Conservation (phyloP, 768 basidiomycete genomes). For the Suillus ampliporus region DNA sequence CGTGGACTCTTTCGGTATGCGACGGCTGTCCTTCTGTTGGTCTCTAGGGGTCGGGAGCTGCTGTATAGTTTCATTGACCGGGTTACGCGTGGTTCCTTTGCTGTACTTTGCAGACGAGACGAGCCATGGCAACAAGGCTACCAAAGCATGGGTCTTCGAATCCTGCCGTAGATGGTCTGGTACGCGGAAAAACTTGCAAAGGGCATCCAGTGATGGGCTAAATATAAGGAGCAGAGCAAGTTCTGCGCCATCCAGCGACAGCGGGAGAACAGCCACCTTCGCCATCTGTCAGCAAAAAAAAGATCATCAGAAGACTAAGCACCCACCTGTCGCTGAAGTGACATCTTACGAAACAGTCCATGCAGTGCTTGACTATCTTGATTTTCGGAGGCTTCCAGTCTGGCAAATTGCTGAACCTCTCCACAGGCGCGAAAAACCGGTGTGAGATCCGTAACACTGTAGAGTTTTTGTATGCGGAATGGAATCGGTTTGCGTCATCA, state of each 20-base stretch:
- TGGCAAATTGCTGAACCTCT: constrained; percentile 57
- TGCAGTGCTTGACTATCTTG: constrained; percentile 47
- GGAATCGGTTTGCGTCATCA: constrained; percentile 46
- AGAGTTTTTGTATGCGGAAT: constrained; percentile 53
- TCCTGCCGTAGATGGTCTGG: constrained; percentile 34
- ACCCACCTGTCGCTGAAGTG: constrained; percentile 52
- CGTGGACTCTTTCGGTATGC: constrained; percentile 15
- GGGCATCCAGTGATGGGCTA: constrained; percentile 40
- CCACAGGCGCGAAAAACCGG: constrained; percentile 56
- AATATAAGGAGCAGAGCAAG: constrained; percentile 65
- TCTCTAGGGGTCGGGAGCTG: constrained; percentile 1
- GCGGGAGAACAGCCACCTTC: constrained; percentile 56
- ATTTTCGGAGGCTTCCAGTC: constrained; percentile 46
- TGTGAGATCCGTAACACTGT: constrained; percentile 52
- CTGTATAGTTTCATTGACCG: constrained; percentile 16
- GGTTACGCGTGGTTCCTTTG: constrained; percentile 23
- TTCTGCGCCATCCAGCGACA: constrained; percentile 51
- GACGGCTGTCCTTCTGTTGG: constrained; percentile 1
- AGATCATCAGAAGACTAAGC: constrained; percentile 13
- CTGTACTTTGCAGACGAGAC: constrained; percentile 20
- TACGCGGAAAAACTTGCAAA: constrained; percentile 48
- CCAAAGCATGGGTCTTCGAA: constrained; percentile 25
- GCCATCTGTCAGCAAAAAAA: constrained; percentile 15
- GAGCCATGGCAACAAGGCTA: constrained; percentile 32
- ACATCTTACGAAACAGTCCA: constrained; percentile 52